phyloP scores from a whole-genome alignment of 1,284 basidiomycete genomes.

The Puccinia polysora region DNA sequence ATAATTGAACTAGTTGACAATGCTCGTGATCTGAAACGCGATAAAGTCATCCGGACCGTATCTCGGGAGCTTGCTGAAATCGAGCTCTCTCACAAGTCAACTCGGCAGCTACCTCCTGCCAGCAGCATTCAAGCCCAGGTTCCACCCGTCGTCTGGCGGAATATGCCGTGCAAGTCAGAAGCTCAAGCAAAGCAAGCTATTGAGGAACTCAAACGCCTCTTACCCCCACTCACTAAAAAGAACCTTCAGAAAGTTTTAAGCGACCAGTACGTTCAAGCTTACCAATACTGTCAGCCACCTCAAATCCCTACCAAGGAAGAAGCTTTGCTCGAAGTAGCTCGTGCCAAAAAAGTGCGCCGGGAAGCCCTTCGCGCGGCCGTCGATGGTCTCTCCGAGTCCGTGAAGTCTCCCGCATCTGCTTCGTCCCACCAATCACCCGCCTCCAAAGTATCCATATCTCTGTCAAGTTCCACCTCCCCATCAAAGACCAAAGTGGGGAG shows the following conservation, averaged over 20 bases:
- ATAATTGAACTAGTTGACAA: constrained; percentile 92
- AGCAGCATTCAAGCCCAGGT: constrained; percentile 6
- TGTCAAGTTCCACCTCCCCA: neutral
- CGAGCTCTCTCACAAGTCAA: constrained; percentile 10
- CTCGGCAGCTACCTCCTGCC: neutral
- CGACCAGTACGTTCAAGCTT: constrained; percentile 33
- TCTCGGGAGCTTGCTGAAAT: constrained; percentile 29
- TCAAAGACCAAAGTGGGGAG: constrained; percentile 32
- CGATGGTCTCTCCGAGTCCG: neutral
- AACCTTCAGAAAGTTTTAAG: constrained; percentile 41
- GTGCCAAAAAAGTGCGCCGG: constrained; percentile 12
- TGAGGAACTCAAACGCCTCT: constrained; percentile 14
- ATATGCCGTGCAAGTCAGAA: constrained; percentile 25
- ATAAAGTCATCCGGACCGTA: constrained; percentile 37
- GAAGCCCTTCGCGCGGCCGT: constrained; percentile 22
- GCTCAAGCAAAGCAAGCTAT: constrained; percentile 26
- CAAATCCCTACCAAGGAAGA: constrained; percentile 41
- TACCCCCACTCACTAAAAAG: constrained; percentile 33
- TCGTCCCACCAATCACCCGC: neutral
- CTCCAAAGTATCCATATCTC: constrained; percentile 14
- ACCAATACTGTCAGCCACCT: constrained; percentile 39
- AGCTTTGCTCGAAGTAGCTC: constrained; percentile 20
- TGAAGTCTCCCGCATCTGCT: neutral
- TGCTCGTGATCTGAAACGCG: constrained; percentile 69
- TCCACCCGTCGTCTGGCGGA: constrained; percentile 35